Evolutionary conservation across 352 stramenopile genomes (phyloP).

Genomic region (Globisporangium iwayamae): DNA sequence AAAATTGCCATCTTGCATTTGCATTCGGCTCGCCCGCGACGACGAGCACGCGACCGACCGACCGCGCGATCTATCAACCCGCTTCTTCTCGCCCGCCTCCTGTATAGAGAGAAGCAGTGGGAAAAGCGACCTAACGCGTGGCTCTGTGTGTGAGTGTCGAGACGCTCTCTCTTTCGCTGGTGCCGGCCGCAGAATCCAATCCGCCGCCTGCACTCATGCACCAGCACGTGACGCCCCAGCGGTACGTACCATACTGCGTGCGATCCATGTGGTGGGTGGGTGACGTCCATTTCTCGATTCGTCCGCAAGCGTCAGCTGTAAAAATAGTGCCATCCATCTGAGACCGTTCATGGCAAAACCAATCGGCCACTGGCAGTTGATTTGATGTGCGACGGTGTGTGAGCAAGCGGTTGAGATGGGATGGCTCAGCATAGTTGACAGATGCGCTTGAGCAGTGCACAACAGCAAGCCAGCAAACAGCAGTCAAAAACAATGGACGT

Average conservation of each 20-base stretch:
- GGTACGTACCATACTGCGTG: slow-evolving; percentile 10
- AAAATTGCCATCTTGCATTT: background rate
- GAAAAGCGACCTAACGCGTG: background rate
- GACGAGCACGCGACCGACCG: background rate
- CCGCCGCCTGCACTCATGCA: slow-evolving; percentile 6
- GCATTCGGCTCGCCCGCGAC: background rate
- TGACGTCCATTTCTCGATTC: background rate
- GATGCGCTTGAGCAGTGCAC: background rate
- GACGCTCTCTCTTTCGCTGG: background rate
- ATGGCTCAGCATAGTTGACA: background rate
- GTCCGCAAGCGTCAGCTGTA: slow-evolving; percentile 2
- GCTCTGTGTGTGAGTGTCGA: background rate
- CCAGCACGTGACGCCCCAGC: slow-evolving; percentile 16
- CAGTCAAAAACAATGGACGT: background rate
- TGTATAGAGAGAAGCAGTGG: slow-evolving; percentile 8
- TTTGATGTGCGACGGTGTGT: slow-evolving; percentile 3
- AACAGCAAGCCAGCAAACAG: background rate
- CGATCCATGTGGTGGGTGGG: background rate
- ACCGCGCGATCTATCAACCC: slow-evolving; percentile 2
- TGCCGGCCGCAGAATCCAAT: slow-evolving; percentile 2
- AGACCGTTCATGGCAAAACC: background rate
- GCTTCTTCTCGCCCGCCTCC: background rate
- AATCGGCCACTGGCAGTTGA: background rate
- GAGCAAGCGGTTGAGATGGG: background rate
- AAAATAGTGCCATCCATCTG: background rate